Evolutionary conservation across 1,139 yeast species (phyloP).

Genomic region (Candida dubliniensis): DNA sequence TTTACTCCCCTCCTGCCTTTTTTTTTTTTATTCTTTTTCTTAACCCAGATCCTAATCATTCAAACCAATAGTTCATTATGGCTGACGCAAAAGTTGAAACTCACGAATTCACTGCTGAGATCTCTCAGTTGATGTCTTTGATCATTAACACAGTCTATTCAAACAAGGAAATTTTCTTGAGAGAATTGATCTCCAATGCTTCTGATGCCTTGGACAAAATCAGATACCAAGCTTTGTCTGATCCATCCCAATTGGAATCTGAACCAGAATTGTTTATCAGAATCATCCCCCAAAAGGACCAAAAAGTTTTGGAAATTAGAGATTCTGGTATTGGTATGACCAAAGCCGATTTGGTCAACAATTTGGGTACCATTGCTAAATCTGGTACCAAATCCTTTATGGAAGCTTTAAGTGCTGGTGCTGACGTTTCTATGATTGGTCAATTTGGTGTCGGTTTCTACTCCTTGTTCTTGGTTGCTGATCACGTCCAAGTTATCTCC

Average conservation of each 20-base stretch:
- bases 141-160: slow-evolving; percentile 99
- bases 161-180: slow-evolving; percentile 97
- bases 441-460: slow-evolving; percentile 99
- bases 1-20: not conserved
- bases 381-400: slow-evolving; percentile 99
- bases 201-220: slow-evolving; percentile 86
- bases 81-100: slow-evolving; percentile 68
- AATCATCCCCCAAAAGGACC: slow-evolving; percentile 94
- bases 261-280: slow-evolving; percentile 98
- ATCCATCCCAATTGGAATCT: slow-evolving; percentile 86
- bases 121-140: slow-evolving; percentile 99
- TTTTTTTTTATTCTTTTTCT: not conserved
- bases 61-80: slow-evolving; percentile 33
- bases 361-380: slow-evolving; percentile 99
- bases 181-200: slow-evolving; percentile 98
- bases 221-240: slow-evolving; percentile 94
- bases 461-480: slow-evolving; percentile 99
- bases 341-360: slow-evolving; percentile 97
- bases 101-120: slow-evolving; percentile 99
- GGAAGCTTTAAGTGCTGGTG: slow-evolving; percentile 99
- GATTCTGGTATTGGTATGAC: slow-evolving; percentile 99
- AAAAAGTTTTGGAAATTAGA: slow-evolving; percentile 93
- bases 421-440: slow-evolving; percentile 99
- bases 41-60: not conserved
- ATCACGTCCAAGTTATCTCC: slow-evolving; percentile 96